These are phyloP conservation scores for Linanthus parryae DNA, from an alignment of 148 eudicot species.

Conservation along the genomic window DNA sequence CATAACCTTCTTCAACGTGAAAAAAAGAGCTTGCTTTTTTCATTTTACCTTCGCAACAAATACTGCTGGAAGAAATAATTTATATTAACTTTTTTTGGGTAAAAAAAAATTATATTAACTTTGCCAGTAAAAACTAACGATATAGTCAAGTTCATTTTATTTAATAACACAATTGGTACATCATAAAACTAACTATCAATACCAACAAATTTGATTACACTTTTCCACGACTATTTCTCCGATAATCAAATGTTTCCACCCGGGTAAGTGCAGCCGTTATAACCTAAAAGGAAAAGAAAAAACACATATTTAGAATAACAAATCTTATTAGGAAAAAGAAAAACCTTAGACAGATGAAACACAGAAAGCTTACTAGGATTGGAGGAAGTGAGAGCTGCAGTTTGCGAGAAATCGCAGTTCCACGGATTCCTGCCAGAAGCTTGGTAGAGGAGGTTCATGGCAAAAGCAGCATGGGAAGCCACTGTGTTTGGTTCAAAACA, in stretches of 20 bases:
- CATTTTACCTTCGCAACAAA: too few species aligned
- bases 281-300: background rate
- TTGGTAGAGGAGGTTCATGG: constrained; percentile 77
- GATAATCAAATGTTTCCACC: background rate
- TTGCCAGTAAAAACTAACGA: too few species aligned
- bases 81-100: too few species aligned
- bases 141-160: too few species aligned
- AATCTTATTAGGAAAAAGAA: background rate
- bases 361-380: constrained; percentile 67
- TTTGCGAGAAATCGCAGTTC: constrained; percentile 70
- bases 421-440: constrained; percentile 54
- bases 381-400: constrained; percentile 50
- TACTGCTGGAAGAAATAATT: too few species aligned
- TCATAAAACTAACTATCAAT: too few species aligned
- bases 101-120: too few species aligned
- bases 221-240: too few species aligned
- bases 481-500: constrained; percentile 67
- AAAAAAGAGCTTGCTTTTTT: too few species aligned
- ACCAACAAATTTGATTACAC: too few species aligned
- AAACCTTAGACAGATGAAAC: background rate
- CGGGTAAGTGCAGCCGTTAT: background rate
- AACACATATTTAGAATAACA: background rate
- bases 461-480: constrained; percentile 68
- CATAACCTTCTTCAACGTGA: too few species aligned
- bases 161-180: too few species aligned